Conservation (phyloP, 495 filamentous ascomycete genomes). For the Rusavskia elegans region DNA sequence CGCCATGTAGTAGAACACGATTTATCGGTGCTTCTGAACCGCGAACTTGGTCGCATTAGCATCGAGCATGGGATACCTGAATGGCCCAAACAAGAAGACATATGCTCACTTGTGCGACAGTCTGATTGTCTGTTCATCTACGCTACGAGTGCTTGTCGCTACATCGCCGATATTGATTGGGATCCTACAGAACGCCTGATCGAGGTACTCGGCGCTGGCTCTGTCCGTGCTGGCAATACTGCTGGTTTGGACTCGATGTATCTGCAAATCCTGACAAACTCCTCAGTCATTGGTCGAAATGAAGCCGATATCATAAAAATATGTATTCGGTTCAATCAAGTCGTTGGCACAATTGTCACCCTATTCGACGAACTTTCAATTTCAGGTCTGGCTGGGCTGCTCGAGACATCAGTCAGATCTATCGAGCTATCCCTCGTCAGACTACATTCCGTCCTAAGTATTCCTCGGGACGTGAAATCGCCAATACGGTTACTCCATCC, state of each 20-base stretch:
- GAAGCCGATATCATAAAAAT: not conserved
- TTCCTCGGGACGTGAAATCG: not conserved
- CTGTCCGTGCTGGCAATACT: not conserved
- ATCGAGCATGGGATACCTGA: constrained; percentile 4
- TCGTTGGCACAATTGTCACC: constrained; percentile 3
- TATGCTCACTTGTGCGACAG: constrained; percentile 19
- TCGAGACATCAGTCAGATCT: not conserved
- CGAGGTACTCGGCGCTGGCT: not conserved
- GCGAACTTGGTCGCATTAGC: constrained; percentile 15
- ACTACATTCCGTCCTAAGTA: constrained; percentile 7
- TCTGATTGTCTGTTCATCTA: constrained; percentile 30
- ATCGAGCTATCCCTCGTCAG: not conserved
- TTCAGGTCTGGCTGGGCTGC: not conserved
- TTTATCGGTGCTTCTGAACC: constrained; percentile 15
- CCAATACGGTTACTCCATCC: not conserved
- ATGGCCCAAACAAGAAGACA: constrained; percentile 25
- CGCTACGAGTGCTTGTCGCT: constrained; percentile 26
- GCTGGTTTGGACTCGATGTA: constrained; percentile 3
- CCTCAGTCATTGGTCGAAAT: not conserved
- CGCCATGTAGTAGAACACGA: constrained; percentile 12
- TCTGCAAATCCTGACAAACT: not conserved
- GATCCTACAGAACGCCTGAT: not conserved
- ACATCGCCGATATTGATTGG: constrained; percentile 7
- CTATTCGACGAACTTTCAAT: not conserved
- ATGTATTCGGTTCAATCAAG: not conserved